Conservation (phyloP, 805 yeast genomes). For the Clavispora fructus region DNA sequence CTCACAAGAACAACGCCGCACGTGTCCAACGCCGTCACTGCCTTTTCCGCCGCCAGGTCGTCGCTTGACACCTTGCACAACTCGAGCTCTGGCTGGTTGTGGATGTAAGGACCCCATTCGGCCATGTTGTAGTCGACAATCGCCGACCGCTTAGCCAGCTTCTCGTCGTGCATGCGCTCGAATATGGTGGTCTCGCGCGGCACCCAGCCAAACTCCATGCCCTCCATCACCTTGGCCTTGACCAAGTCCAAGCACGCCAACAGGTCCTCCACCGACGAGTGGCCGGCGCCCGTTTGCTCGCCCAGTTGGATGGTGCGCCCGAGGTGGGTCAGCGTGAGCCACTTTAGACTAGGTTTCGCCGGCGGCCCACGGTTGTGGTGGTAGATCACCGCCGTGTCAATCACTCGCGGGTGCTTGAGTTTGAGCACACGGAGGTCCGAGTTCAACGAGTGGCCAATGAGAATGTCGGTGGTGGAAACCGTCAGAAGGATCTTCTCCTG, state of each 20-base stretch:
- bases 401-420: conserved; percentile 64
- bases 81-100: conserved; percentile 10
- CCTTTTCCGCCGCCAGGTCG: conserved; percentile 47
- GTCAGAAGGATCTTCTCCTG: conserved; percentile 49
- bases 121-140: conserved; percentile 22
- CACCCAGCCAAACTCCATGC: conserved; percentile 54
- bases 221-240: conserved; percentile 63
- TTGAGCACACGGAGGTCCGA: conserved; percentile 71
- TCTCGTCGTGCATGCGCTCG: conserved; percentile 13
- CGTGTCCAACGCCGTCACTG: conserved; percentile 31
- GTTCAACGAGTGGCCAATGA: conserved; percentile 89
- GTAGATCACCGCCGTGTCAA: conserved; percentile 75
- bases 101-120: conserved; percentile 11
- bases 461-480: conserved; percentile 53
- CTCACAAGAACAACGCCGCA: conserved; percentile 48
- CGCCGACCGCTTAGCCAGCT: conserved; percentile 6
- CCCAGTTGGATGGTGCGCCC: conserved; percentile 61
- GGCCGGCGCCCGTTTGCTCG: conserved; percentile 51
- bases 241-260: conserved; percentile 72
- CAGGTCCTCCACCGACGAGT: conserved; percentile 85
- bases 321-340: conserved; percentile 57
- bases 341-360: conserved; percentile 68
- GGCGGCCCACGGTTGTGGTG: conserved; percentile 86
- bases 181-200: conserved; percentile 20
- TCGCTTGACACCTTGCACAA: conserved; percentile 49